Evolutionary conservation across 495 filamentous ascomycete genomes (phyloP), one percentile per base, ranked within the genome.

Genomic region (Aspergillus baeticus): DNA sequence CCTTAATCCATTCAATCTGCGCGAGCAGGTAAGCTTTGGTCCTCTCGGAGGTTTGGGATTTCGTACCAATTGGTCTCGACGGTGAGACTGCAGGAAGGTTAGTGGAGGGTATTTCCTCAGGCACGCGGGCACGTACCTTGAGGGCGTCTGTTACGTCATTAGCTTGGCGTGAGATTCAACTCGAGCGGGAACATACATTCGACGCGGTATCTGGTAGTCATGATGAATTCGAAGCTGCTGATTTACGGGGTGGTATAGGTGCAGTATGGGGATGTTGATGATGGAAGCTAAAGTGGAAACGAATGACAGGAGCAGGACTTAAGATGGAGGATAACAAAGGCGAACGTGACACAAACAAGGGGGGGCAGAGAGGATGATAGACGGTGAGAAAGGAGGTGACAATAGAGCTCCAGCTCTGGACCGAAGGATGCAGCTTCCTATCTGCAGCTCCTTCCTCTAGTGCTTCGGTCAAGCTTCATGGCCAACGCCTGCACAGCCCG

Each of bases 121-220:
- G 20, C 38, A 38, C 14, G 23, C 7, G 7, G 26, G 56, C 70
- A 47, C 57, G 26, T 29, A 84, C 82, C 77, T 86, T 96, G 69
- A 94, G 84, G 37, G 91, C 90, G 81, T 96, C 91, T 94, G 60
- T 10, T 42, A 20, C n/a, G n/a, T 54, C 34, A 47, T 59, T 51
- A 69, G 71, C 60, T 60, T 58, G 26, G 54, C 22, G 41, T 14
- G 48, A 33, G 4, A 26, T 18, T 5, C 6, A 3, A 20, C 20
- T 29, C 38, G 18, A 21, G 14, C n/a, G n/a, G 44, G 45, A 59
- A 41, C 79, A 60, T 70, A 91, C 89, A 96, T 79, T 96, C 92
- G 60, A 96, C 91, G 45, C 91, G 83, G 68, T 96, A 96, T 51
- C 91, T 81, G 15, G 90, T 90, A 13, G 92, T 96, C 92, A 96